Base-by-base conservation (phyloP, 306 rosid species). In the Hippophae rhamnoides region DNA sequence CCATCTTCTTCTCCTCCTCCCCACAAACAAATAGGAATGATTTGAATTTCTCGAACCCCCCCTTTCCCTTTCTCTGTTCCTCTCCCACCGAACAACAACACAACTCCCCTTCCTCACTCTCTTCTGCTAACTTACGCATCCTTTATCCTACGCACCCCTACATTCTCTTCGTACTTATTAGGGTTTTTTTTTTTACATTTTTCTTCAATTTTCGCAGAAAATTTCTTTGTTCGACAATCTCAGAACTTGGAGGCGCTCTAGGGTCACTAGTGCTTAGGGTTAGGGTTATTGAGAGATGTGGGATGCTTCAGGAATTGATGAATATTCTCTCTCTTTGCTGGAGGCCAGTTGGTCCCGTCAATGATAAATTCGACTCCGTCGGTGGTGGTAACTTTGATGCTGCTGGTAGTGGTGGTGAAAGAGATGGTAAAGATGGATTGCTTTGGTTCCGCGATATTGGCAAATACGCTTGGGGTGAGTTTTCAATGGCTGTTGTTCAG, bases 251-350 rank as follows among this genome's bases (percentile, higher is more conserved):
- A 44, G 50, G 58, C 38, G 67, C 62, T 72, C 57, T 9, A 42
- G 74, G 55, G 81, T 61, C 60, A 51, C 18, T 74, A 43, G 75
- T 58, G 51, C 2, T 65, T 74, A n/a, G 84, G 86, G 83, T 73
- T 75, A 49, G 85, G 83, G 79, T 72, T 81, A 75, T 81, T 76
- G 89, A 86, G 97, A 78, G 81, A 89, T 86, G 97, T 89, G 87
- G 97, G 75, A 89, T 89, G 88, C 90, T 83, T 66, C 78, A 63
- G 78, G 88, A 86, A 83, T 86, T 83, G 62, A 89, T 86, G 97
- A 89, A 82, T 84, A 82, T 84, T 44, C 63, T 89, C 92, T 76
- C 89, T 63, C 87, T 78, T 5, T 86, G 95, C 72, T 86, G 79
- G 89, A 83, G 74, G 85, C 97, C 97, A 51, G 74, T 81, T 77